A percentile compares a stretch with the other conserved stretches of the same genome.
These are phyloP conservation scores for Triadica sebifera DNA, from an alignment of 345 rosid species.

Conservation along the genomic window DNA sequence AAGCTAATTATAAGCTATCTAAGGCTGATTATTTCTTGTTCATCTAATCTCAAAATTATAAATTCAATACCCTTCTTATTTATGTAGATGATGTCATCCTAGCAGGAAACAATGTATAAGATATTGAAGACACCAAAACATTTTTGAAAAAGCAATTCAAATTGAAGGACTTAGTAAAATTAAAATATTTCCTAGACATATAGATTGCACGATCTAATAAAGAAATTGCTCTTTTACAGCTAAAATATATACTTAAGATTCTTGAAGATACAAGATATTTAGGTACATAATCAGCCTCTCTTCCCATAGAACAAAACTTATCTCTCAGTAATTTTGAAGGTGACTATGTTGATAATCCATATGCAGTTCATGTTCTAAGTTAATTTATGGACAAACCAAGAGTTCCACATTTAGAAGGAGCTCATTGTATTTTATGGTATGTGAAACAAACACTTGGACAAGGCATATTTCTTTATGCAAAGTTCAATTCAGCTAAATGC, in stretches of 20 bases:
- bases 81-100: conserved; percentile 8
- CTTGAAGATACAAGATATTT: neutral
- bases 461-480: too few relatives aligned
- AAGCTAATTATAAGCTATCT: neutral
- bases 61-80: neutral
- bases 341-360: neutral
- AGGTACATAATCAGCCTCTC: neutral
- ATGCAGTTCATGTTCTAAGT: neutral
- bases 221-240: neutral
- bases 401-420: neutral
- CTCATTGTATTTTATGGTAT: neutral
- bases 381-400: conserved; percentile 8
- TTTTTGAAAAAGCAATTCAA: neutral
- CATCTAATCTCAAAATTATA: neutral
- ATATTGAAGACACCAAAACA: neutral
- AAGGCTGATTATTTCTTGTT: neutral
- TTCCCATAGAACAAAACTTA: neutral
- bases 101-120: neutral
- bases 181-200: conserved; percentile 4
- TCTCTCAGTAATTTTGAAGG: neutral
- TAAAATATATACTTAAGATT: conserved; percentile 1
- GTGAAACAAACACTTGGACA: neutral
- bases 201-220: neutral
- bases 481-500: too few relatives aligned
- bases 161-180: neutral